These are phyloP conservation scores for Fremontodendron californicum DNA, from an alignment of 345 rosid genomes.

Conservation along the genomic window DNA sequence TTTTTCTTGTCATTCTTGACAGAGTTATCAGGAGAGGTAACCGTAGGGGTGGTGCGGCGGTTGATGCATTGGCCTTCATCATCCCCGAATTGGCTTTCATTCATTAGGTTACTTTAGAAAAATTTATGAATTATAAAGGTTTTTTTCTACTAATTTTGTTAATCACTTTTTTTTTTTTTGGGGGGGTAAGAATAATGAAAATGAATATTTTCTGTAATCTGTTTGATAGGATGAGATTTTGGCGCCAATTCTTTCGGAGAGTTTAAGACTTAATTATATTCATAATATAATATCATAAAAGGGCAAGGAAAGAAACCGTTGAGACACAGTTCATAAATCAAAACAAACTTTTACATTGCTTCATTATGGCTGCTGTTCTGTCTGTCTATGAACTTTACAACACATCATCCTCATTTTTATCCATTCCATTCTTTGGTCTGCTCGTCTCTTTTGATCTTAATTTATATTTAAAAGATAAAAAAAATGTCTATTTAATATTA, in stretches of 20 bases:
- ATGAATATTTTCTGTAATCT: constrained; percentile 16
- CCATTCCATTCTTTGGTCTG: neutral
- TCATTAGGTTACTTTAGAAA: constrained; percentile 13
- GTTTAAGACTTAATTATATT: constrained; percentile 7
- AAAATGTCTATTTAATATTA: constrained; percentile 44
- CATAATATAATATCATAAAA: neutral
- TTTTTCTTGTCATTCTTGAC: constrained; percentile 65
- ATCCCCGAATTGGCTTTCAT: constrained; percentile 28
- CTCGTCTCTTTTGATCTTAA: neutral
- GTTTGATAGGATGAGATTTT: constrained; percentile 51
- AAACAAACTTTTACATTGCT: too few relatives aligned
- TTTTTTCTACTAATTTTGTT: neutral
- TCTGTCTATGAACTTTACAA: neutral
- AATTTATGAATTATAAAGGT: neutral
- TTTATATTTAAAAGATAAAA: neutral
- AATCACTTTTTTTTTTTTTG: neutral
- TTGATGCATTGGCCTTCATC: constrained; percentile 28
- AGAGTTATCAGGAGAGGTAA: constrained; percentile 34
- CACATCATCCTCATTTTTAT: neutral
- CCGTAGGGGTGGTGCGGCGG: neutral
- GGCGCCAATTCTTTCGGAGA: constrained; percentile 72
- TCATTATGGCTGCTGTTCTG: neutral
- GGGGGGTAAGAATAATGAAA: neutral
- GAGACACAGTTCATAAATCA: neutral
- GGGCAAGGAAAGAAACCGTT: constrained; percentile 14